Conservation (phyloP, 331 rosid genomes). For the Stylosanthes scabra region DNA sequence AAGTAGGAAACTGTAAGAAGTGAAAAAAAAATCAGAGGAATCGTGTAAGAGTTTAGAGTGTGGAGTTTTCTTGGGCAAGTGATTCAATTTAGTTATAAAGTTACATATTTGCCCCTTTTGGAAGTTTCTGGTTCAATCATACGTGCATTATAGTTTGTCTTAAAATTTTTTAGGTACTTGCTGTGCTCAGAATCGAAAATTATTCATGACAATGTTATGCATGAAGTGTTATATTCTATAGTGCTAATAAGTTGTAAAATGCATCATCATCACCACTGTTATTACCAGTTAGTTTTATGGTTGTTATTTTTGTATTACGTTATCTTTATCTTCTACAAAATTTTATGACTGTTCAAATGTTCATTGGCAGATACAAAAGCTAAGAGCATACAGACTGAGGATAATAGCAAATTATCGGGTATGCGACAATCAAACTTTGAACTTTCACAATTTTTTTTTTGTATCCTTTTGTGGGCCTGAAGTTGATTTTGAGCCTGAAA, state of each 20-base stretch:
- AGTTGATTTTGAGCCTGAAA: slow-evolving; percentile 11
- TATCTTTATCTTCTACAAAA: neutral
- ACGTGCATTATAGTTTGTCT: neutral
- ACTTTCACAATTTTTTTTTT: slow-evolving; percentile 31
- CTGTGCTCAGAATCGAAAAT: neutral
- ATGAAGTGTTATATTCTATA: slow-evolving; percentile 1
- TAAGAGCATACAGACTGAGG: slow-evolving; percentile 79
- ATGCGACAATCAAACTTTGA: slow-evolving; percentile 8
- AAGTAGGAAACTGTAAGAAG: no score
- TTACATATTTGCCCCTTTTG: slow-evolving; percentile 4
- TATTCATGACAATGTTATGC: neutral
- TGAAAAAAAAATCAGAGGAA: no score
- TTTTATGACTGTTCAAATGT: slow-evolving; percentile 31
- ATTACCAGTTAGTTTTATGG: neutral
- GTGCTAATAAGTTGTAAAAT: neutral
- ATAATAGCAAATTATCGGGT: slow-evolving; percentile 85
- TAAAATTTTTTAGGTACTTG: neutral
- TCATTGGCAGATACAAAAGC: slow-evolving; percentile 74
- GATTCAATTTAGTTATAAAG: neutral
- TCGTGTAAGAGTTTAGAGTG: neutral
- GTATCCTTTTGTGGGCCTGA: neutral
- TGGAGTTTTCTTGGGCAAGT: neutral
- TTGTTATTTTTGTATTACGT: no score
- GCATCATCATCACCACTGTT: neutral
- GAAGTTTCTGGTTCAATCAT: neutral